phyloP scores from a whole-genome alignment of 2,329 filamentous ascomycete species.

The Pleurostoma richardsiae region DNA sequence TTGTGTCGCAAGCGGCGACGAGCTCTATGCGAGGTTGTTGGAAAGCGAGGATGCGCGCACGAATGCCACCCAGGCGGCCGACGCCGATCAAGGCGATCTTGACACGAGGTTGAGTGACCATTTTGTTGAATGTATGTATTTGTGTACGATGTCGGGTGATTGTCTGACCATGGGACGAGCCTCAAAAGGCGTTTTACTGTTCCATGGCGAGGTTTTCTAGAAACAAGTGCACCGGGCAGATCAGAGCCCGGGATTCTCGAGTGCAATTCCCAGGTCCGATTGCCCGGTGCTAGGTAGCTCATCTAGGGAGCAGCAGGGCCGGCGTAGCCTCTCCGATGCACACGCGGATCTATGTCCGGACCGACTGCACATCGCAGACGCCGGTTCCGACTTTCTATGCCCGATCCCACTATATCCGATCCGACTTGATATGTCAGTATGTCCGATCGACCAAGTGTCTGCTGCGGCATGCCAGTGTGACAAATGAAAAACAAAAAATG shows the following conservation, averaged over 20 bases:
- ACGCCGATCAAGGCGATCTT: slow-evolving; percentile 18
- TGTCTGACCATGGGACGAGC: neutral
- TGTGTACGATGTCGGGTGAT: neutral
- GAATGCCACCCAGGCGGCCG: slow-evolving; percentile 21
- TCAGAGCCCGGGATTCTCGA: neutral
- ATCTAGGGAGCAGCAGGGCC: neutral
- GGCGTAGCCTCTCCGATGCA: neutral
- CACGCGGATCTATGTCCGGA: too few relatives aligned
- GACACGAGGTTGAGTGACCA: slow-evolving; percentile 2
- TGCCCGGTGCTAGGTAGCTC: neutral
- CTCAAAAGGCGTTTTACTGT: neutral
- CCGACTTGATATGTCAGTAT: neutral
- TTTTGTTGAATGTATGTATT: neutral
- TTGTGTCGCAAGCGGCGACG: slow-evolving; percentile 25
- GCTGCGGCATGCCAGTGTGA: too few relatives aligned
- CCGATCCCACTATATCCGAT: neutral
- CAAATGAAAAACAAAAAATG: neutral
- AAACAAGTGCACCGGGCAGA: neutral
- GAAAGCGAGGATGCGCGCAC: slow-evolving; percentile 24
- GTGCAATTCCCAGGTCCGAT: neutral
- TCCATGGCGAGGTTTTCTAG: neutral
- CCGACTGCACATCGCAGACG: too few relatives aligned
- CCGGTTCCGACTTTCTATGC: neutral
- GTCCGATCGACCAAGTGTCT: neutral
- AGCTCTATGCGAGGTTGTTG: slow-evolving; percentile 27